Percentiles rank a stretch among this genome's conserved stretches.
Conservation (phyloP, 179 eudicot genomes). For the Patellifolia procumbens region DNA sequence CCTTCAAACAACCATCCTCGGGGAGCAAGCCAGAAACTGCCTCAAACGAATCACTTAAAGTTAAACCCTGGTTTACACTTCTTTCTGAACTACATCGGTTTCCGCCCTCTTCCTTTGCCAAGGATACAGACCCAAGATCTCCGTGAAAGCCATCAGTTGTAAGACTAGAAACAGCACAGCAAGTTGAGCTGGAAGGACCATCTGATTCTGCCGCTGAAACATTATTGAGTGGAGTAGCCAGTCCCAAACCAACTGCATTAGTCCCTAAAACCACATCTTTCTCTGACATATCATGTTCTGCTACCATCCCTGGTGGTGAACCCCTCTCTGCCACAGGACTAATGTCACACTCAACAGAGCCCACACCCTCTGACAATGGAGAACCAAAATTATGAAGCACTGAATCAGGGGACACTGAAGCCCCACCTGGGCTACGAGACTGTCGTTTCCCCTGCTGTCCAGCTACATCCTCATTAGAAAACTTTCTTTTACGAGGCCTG, state of each 20-base stretch:
- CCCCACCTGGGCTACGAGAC: constrained; percentile 35
- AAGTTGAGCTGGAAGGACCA: constrained; percentile 22
- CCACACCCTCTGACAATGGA: constrained; percentile 26
- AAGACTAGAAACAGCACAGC: constrained; percentile 33
- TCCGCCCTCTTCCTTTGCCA: constrained; percentile 23
- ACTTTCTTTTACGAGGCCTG: constrained; percentile 47
- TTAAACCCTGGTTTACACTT: constrained; percentile 32
- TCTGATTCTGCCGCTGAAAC: constrained; percentile 20
- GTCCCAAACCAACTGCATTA: neutral
- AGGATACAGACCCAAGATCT: constrained; percentile 29
- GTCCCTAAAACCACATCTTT: neutral
- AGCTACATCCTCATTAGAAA: constrained; percentile 26
- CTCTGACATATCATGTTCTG: constrained; percentile 7
- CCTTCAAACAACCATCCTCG: constrained; percentile 24
- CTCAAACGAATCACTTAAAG: constrained; percentile 27
- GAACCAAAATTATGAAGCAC: constrained; percentile 26
- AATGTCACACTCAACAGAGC: constrained; percentile 24
- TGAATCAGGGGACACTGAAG: constrained; percentile 49
- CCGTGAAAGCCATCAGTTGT: constrained; percentile 25
- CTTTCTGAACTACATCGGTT: constrained; percentile 29
- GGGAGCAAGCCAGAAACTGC: constrained; percentile 31
- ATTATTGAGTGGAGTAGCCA: constrained; percentile 6
- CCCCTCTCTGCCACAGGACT: constrained; percentile 18
- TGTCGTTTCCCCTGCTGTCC: constrained; percentile 37
- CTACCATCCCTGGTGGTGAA: constrained; percentile 6